Evolutionary conservation across 2,329 filamentous ascomycete species (phyloP).

Genomic region (Colletotrichum sp.): DNA sequence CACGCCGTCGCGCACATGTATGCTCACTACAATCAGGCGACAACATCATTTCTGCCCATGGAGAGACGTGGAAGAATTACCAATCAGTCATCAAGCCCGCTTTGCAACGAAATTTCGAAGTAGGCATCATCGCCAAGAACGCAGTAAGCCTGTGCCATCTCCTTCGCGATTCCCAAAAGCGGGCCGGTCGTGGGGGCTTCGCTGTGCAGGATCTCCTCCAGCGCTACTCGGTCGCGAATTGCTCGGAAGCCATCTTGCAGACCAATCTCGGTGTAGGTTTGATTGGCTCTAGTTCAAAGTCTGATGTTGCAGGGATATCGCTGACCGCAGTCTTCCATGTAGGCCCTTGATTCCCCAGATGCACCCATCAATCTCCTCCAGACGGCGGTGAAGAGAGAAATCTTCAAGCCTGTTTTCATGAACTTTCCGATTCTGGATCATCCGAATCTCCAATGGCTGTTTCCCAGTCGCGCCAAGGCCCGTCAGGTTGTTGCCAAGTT

Average conservation of each 20-base stretch:
- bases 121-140: slow-evolving; percentile 26
- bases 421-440: slow-evolving; percentile 37
- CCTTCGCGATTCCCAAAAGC: slow-evolving; percentile 31
- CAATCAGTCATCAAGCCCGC: slow-evolving; percentile 39
- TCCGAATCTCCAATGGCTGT: slow-evolving; percentile 10
- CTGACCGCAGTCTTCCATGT: neutral
- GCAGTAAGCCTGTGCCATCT: slow-evolving; percentile 28
- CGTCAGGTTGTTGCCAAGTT: slow-evolving; percentile 29
- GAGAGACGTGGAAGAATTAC: slow-evolving; percentile 38
- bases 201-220: slow-evolving; percentile 36
- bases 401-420: slow-evolving; percentile 37
- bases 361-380: slow-evolving; percentile 28
- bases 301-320: neutral
- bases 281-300: neutral
- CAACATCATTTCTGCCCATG: slow-evolving; percentile 43
- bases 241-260: slow-evolving; percentile 33
- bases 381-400: slow-evolving; percentile 31
- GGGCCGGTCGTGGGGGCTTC: slow-evolving; percentile 24
- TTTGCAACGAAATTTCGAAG: slow-evolving; percentile 31
- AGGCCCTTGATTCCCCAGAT: slow-evolving; percentile 27
- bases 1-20: neutral
- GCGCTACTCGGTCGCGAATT: slow-evolving; percentile 39
- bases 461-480: slow-evolving; percentile 30
- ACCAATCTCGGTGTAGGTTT: slow-evolving; percentile 26
- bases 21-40: slow-evolving; percentile 29